These are phyloP conservation scores for Zasmidium citrigriseum DNA, from an alignment of 2,329 filamentous ascomycete genomes.

Conservation along the genomic window DNA sequence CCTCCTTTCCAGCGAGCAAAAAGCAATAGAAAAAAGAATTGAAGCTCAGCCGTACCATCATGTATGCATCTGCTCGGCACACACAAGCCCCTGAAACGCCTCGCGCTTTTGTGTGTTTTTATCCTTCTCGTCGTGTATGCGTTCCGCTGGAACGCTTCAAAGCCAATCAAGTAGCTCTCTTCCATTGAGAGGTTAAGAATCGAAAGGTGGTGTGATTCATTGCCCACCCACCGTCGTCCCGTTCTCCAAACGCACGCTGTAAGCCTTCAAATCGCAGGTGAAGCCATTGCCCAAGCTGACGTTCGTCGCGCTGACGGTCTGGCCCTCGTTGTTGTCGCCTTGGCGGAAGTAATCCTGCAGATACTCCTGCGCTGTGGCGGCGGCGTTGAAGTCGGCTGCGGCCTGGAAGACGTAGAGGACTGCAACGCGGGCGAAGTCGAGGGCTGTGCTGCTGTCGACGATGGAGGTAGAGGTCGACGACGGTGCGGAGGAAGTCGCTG, in stretches of 20 bases:
- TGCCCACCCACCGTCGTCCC: constrained; percentile 29
- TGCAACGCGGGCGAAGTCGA: constrained; percentile 48
- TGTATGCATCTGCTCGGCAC: too few species aligned
- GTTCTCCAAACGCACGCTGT: constrained; percentile 22
- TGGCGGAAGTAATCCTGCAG: constrained; percentile 39
- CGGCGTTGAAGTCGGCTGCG: constrained; percentile 40
- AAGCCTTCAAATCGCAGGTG: constrained; percentile 23
- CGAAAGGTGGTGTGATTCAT: too few species aligned
- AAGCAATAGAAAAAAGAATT: too few species aligned
- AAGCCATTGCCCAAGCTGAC: constrained; percentile 33
- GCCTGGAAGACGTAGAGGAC: constrained; percentile 49
- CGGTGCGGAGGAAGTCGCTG: constrained; percentile 16
- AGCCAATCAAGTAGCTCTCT: too few species aligned
- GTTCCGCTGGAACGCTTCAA: too few species aligned
- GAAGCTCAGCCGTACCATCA: too few species aligned
- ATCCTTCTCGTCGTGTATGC: too few species aligned
- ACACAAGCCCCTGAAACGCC: too few species aligned
- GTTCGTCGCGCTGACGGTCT: constrained; percentile 22
- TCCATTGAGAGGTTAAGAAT: too few species aligned
- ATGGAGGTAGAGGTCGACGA: constrained; percentile 12
- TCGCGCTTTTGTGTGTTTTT: too few species aligned
- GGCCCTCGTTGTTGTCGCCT: constrained; percentile 19
- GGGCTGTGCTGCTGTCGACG: constrained; percentile 28
- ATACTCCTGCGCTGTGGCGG: constrained; percentile 45
- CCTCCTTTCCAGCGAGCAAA: too few species aligned